A percentile compares a stretch with the other conserved stretches of the same genome.
Evolutionary conservation across 2,329 filamentous ascomycete genomes (phyloP).

Genomic region (Ilyonectria mors-panacis): DNA sequence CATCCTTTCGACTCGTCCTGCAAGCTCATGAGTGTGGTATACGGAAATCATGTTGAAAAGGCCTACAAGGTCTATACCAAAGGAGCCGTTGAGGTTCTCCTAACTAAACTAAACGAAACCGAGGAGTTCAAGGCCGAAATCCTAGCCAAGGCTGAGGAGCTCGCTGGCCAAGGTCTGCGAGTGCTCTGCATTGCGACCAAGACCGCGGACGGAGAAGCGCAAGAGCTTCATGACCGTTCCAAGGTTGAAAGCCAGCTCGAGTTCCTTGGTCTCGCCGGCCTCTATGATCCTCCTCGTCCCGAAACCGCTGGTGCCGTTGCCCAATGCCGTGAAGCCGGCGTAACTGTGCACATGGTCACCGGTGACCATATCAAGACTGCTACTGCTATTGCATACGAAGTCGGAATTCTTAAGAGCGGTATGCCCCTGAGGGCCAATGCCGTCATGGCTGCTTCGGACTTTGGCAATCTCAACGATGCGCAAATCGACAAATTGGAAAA

Average conservation of each 20-base stretch:
- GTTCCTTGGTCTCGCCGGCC: constrained; percentile 79
- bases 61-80: constrained; percentile 67
- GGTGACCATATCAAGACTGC: constrained; percentile 79
- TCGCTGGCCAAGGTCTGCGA: constrained; percentile 76
- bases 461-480: constrained; percentile 73
- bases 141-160: constrained; percentile 64
- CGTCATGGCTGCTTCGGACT: constrained; percentile 74
- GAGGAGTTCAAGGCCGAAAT: constrained; percentile 64
- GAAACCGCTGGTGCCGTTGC: constrained; percentile 75
- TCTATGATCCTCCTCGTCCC: constrained; percentile 80
- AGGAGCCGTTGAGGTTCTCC: constrained; percentile 70
- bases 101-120: constrained; percentile 65
- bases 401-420: constrained; percentile 69
- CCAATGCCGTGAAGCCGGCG: constrained; percentile 72
- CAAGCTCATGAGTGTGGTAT: constrained; percentile 83
- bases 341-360: constrained; percentile 79
- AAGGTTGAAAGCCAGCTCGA: constrained; percentile 70
- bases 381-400: constrained; percentile 75
- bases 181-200: constrained; percentile 77
- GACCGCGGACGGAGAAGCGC: constrained; percentile 54
- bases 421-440: constrained; percentile 57
- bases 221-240: constrained; percentile 63
- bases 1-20: constrained; percentile 81
- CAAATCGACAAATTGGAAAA: constrained; percentile 74
- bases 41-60: constrained; percentile 56